These are phyloP conservation scores for Termitomyces sp. DNA, from an alignment of 768 basidiomycete genomes.

Conservation along the genomic window DNA sequence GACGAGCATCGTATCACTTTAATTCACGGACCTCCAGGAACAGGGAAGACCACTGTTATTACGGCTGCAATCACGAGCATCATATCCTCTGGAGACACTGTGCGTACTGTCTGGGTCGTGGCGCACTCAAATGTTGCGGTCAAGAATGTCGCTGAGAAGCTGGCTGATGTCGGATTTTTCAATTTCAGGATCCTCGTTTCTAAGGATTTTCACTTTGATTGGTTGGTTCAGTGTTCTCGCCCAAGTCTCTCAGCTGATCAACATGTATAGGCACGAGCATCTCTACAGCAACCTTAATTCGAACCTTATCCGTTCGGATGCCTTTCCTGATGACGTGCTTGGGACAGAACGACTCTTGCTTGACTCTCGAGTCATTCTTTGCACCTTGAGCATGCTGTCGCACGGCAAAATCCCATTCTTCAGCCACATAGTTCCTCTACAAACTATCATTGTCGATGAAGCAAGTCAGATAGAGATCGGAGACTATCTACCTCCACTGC, in stretches of 20 bases:
- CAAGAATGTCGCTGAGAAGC: constrained; percentile 74
- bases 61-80: constrained; percentile 38
- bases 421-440: constrained; percentile 24
- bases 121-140: constrained; percentile 78
- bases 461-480: constrained; percentile 52
- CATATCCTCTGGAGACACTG: constrained; percentile 16
- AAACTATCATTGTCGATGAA: constrained; percentile 45
- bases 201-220: constrained; percentile 54
- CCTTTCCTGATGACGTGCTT: constrained; percentile 17
- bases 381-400: constrained; percentile 64
- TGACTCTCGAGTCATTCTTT: constrained; percentile 51
- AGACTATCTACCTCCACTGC: constrained; percentile 35
- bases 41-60: constrained; percentile 62
- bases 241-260: neutral
- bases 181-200: constrained; percentile 62
- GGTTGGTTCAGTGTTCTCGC: constrained; percentile 31
- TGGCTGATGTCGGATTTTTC: constrained; percentile 37
- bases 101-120: constrained; percentile 50
- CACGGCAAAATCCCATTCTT: constrained; percentile 19
- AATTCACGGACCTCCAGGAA: constrained; percentile 54
- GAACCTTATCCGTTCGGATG: constrained; percentile 44
- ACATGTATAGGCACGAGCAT: constrained; percentile 60
- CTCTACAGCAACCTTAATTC: constrained; percentile 43
- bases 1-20: constrained; percentile 22
- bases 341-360: constrained; percentile 21